Base-by-base conservation (phyloP, 208 protist species). In the Leishmania tarentolae region DNA sequence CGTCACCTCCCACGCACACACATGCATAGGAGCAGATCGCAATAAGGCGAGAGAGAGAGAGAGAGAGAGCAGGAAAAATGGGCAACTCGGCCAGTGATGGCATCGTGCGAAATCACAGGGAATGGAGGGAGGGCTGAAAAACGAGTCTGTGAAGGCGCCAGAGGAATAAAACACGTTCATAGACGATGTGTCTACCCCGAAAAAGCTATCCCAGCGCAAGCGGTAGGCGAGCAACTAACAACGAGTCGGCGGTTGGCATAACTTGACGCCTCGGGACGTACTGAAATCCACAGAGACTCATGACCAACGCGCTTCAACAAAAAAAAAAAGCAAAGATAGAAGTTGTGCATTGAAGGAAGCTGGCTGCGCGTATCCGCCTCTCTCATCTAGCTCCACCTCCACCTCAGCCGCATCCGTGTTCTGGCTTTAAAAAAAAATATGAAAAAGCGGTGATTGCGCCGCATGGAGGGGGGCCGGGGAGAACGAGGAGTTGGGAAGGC, bases 21-120 rank as follows among this genome's bases (percentile, higher is more conserved):
- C 21, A 9, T 71, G 65, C 37, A 40, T 46, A 47, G 40, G 7
- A 44, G 37, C 35, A n/a, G 65, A 71, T 46, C 37, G 19, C 31
- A 46, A 42, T 71, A 35, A 21, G 65, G 65, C 65, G 65, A 71
- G 40, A 71, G 19, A 70, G 65, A 46, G 65, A 71, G 40, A 71
- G 19, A 70, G 65, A 46, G 35, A 71, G 65, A 71, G 35, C 13
- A 46, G 15, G 40, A 68, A 37, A 68, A 35, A 35, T 42, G 37
- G 63, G n/a, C 37, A 40, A 17, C n/a, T 8, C 17, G n/a, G 13
- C 37, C 63, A 19, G 17, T 68, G 4, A 42, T 37, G 31, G 7
- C n/a, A 17, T 68, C 4, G 11, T 4, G 35, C 37, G 35, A 21
- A 42, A 40, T 21, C 35, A 19, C 7, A 28, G 65, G 19, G 65